phyloP scores from a whole-genome alignment of 306 rosid genomes.

The Fagus crenata region DNA sequence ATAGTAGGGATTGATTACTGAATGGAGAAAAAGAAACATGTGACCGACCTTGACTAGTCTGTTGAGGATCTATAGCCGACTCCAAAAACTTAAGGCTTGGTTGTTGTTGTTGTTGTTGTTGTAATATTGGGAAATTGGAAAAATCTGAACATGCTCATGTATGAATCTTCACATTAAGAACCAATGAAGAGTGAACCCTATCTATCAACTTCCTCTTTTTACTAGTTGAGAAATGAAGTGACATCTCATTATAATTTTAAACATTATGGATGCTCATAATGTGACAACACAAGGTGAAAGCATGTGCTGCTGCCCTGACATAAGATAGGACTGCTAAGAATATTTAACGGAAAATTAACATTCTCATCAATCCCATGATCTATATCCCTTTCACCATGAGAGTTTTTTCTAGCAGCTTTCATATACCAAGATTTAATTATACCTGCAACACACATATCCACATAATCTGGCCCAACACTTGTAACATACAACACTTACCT shows the following conservation, averaged over 20 bases:
- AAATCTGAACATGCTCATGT: background rate
- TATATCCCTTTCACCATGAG: no score
- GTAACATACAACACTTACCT: background rate
- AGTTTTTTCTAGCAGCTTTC: background rate
- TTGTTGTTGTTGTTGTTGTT: no score
- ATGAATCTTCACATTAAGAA: background rate
- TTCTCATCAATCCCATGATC: background rate
- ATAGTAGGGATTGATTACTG: no score
- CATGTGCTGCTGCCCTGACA: background rate
- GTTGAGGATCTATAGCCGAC: no score
- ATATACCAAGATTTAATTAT: background rate
- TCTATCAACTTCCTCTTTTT: constrained; percentile 2
- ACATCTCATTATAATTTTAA: background rate
- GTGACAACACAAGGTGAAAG: background rate
- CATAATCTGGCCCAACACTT: background rate
- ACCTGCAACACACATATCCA: background rate
- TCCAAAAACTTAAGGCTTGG: no score
- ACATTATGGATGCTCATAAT: no score
- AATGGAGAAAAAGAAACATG: no score
- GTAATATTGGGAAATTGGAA: background rate
- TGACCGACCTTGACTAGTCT: no score
- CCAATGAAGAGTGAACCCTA: background rate
- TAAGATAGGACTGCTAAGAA: background rate
- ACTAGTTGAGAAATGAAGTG: background rate
- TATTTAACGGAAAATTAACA: background rate